phyloP scores from a whole-genome alignment of 192 early-diverging fungal species.

The Pilobolus umbonatus region DNA sequence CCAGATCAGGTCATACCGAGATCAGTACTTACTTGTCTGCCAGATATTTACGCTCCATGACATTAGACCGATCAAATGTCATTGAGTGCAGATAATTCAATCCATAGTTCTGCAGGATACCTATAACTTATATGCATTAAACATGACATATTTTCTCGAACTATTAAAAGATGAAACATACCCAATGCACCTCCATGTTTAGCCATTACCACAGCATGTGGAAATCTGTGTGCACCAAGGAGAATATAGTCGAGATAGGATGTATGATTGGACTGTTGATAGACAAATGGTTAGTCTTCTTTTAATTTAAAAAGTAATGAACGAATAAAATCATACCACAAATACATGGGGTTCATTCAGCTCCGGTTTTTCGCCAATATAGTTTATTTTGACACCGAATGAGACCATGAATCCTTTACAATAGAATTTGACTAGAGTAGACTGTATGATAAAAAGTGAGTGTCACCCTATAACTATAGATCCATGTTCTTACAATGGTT shows the following conservation, averaged over 20 bases:
- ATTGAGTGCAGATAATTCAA: conserved; percentile 27
- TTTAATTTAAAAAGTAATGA: not conserved
- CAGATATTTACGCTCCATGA: conserved; percentile 11
- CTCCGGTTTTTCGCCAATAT: conserved; percentile 12
- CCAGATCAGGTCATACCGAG: not conserved
- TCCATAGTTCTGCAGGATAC: conserved; percentile 25
- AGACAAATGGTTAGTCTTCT: not conserved
- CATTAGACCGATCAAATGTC: conserved; percentile 18
- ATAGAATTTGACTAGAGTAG: conserved; percentile 20
- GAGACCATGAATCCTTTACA: conserved; percentile 22
- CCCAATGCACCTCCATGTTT: conserved; percentile 17
- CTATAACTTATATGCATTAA: not conserved
- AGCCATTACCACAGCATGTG: conserved; percentile 27
- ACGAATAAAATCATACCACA: conserved; percentile 14
- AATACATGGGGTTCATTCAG: conserved; percentile 24
- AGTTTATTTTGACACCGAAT: conserved; percentile 9
- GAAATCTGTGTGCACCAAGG: conserved; percentile 22
- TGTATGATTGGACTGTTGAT: conserved; percentile 25
- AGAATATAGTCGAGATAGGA: conserved; percentile 27
- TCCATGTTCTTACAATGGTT: not conserved
- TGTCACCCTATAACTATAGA: not conserved
- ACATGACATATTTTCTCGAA: not conserved
- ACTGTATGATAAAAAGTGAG: conserved; percentile 3
- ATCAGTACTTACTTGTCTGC: conserved; percentile 6
- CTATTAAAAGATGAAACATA: conserved; percentile 1